Conservation (phyloP, 768 basidiomycete genomes). For the Myochromella boudieri region DNA sequence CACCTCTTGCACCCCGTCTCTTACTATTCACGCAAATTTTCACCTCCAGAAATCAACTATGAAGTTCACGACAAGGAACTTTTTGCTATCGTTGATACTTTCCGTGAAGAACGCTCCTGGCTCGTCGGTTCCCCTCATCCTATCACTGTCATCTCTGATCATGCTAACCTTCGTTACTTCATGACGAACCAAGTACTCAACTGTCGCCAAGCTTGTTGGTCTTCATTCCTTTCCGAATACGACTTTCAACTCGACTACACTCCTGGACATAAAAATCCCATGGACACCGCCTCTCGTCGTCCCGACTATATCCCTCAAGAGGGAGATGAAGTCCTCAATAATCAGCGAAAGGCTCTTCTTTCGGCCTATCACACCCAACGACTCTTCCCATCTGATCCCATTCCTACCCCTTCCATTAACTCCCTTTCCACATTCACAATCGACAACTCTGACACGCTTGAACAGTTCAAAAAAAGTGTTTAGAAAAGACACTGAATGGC, state of each 20-base stretch:
- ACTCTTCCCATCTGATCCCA: conserved; percentile 15
- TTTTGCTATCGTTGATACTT: conserved; percentile 41
- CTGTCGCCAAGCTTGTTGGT: conserved; percentile 46
- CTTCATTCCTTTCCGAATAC: conserved; percentile 38
- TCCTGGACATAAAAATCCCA: conserved; percentile 27
- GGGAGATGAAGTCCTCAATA: conserved; percentile 23
- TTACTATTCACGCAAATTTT: conserved; percentile 29
- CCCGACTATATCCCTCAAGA: conserved; percentile 29
- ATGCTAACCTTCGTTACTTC: conserved; percentile 48
- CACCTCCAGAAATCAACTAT: conserved; percentile 47
- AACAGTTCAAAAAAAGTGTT: conserved; percentile 21
- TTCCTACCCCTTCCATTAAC: neutral
- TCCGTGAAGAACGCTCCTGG: conserved; percentile 33
- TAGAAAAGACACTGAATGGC: conserved; percentile 16
- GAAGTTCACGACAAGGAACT: conserved; percentile 52
- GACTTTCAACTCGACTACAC: conserved; percentile 30
- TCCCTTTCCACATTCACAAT: conserved; percentile 20
- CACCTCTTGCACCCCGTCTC: conserved; percentile 37
- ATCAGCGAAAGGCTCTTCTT: conserved; percentile 28
- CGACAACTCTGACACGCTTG: conserved; percentile 27
- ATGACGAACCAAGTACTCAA: conserved; percentile 37
- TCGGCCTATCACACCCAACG: conserved; percentile 26
- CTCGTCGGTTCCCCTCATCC: conserved; percentile 25
- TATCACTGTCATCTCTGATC: conserved; percentile 27
- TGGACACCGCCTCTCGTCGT: conserved; percentile 30